Percentiles rank a stretch among this genome's conserved stretches.
Conservation (phyloP, 805 yeast species). For the Starmerella vaccinii region DNA sequence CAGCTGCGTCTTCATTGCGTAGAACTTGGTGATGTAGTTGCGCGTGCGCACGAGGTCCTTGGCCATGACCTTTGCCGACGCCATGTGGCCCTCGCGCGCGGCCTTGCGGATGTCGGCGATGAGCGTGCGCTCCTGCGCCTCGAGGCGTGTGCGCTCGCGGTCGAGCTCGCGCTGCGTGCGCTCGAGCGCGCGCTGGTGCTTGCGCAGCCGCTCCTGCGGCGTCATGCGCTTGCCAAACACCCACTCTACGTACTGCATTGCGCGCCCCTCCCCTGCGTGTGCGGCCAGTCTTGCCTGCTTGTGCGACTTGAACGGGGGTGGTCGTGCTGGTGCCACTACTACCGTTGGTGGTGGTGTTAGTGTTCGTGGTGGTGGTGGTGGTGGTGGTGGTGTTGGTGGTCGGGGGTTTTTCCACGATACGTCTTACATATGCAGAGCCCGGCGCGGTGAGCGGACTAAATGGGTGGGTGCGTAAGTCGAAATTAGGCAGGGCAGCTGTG, state of each 20-base stretch:
- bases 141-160: slow-evolving; percentile 75
- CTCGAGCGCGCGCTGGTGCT: slow-evolving; percentile 90
- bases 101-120: slow-evolving; percentile 78
- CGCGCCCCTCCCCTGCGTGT: too few species aligned
- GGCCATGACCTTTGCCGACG: slow-evolving; percentile 89
- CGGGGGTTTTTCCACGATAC: too few species aligned
- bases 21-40: slow-evolving; percentile 73
- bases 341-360: too few species aligned
- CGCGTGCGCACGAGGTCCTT: slow-evolving; percentile 87
- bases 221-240: slow-evolving; percentile 87
- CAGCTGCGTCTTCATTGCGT: slow-evolving; percentile 84
- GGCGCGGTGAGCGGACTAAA: not conserved
- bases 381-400: too few species aligned
- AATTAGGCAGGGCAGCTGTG: too few species aligned
- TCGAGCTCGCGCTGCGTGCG: slow-evolving; percentile 89
- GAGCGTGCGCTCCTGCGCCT: slow-evolving; percentile 83
- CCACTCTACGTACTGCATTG: slow-evolving; percentile 75
- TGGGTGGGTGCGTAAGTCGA: too few species aligned
- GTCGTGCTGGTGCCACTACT: too few species aligned
- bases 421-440: slow-evolving; percentile 4
- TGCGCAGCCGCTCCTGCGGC: slow-evolving; percentile 89
- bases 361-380: too few species aligned
- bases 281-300: too few species aligned
- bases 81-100: slow-evolving; percentile 80
- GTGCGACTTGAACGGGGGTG: too few species aligned